Evolutionary conservation across 176 grass and related monocot species (phyloP), one percentile per base, ranked within the genome.

Genomic region (Bonia amplexicaulis): DNA sequence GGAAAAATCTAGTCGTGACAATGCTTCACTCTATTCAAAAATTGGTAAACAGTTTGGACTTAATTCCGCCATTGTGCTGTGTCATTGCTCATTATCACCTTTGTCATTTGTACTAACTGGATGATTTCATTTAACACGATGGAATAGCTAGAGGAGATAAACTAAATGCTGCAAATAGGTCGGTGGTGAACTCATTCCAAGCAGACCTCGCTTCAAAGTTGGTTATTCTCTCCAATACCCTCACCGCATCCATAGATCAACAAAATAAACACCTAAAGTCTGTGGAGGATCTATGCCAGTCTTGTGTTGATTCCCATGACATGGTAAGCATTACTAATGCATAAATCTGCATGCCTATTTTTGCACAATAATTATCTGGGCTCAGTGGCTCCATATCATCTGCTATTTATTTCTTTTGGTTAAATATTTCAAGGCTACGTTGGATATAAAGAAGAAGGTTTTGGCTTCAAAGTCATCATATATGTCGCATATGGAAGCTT

Each of bases 1-100:
- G 79, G 97, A 99, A 87, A 99, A 99, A 80, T 94, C 84, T 86
- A 86, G 15, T 71, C 82, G 88, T 80, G 97, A 99, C 69, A 99
- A 96, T 90, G 81, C 82, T 29, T 92, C 92, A 20, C 74, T 99
- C 11, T 89, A 86, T 82, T 94, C 91, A n/a, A 99, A 96, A 89
- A 96, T 99, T 66, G 90, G 94, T 94, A 94, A 67, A 64, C 3
- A 47, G 6, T 84, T 92, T 42, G 16, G 33, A 41, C 17, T 53
- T 42, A 42, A 23, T 57, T 87, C 2, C 67, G 33, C 62, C 35
- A 44, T 16, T 76, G 1, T 44, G 25, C 31, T 52, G 25, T 15
- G 35, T 60, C 37, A 60, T 35, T 35, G 47, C 23, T 73, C 46
- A 76, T 42, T 35, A 13, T 73, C 51, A 66, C 2, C 26, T 77